These are phyloP conservation scores for Quaeritorhiza haematococci DNA, from an alignment of 371 early-diverging fungal species.

Conservation along the genomic window DNA sequence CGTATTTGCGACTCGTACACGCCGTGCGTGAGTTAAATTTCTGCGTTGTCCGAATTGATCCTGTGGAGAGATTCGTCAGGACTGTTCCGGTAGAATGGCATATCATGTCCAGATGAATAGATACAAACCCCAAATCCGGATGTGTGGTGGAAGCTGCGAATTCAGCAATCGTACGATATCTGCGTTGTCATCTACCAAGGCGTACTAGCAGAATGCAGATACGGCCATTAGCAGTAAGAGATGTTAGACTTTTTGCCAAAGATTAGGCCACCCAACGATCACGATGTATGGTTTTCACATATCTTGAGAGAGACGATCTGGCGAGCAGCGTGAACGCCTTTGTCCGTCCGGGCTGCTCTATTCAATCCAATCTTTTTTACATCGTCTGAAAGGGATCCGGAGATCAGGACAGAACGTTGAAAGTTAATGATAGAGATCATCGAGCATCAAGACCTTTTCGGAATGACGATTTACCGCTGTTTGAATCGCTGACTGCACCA, in stretches of 20 bases:
- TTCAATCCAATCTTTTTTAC: conserved; percentile 70
- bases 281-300: background rate
- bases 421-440: too few species aligned
- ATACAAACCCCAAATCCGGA: conserved; percentile 75
- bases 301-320: conserved; percentile 87
- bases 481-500: too few species aligned
- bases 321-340: conserved; percentile 98
- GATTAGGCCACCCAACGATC: background rate
- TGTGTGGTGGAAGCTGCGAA: conserved; percentile 67
- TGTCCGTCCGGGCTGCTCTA: conserved; percentile 97
- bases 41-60: background rate
- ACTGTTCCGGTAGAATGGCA: background rate
- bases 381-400: too few species aligned
- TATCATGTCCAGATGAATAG: background rate
- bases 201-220: conserved; percentile 8
- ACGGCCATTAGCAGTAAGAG: conserved; percentile 15
- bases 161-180: conserved; percentile 74
- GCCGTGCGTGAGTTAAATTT: conserved; percentile 42
- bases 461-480: too few species aligned
- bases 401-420: too few species aligned
- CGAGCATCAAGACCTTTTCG: too few species aligned
- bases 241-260: background rate
- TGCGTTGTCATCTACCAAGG: conserved; percentile 67
- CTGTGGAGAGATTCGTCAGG: background rate
- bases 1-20: conserved; percentile 79